Conservation (phyloP, 768 basidiomycete genomes). For the Tylopilus sp. region DNA sequence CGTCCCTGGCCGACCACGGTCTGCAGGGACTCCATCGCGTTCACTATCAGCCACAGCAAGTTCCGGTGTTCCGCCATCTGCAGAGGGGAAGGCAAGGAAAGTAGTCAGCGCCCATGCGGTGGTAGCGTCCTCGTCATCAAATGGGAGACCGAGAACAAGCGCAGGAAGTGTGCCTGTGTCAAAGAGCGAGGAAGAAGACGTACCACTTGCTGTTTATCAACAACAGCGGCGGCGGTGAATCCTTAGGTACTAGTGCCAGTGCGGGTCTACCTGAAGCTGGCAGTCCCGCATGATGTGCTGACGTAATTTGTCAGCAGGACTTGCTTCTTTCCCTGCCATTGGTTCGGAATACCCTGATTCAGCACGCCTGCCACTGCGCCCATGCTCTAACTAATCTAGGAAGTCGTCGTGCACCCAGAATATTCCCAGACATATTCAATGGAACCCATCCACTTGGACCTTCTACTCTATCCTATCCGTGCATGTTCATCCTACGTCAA, state of each 20-base stretch:
- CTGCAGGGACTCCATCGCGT: constrained; percentile 50
- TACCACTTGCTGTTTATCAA: constrained; percentile 77
- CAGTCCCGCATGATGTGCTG: constrained; percentile 1
- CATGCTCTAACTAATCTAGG: constrained; percentile 24
- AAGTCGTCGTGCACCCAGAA: constrained; percentile 22
- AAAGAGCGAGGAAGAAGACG: constrained; percentile 67
- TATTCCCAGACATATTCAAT: constrained; percentile 22
- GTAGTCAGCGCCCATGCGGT: constrained; percentile 63
- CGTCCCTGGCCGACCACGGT: constrained; percentile 18
- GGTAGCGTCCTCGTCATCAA: constrained; percentile 23
- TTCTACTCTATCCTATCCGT: constrained; percentile 22
- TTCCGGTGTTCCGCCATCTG: constrained; percentile 34
- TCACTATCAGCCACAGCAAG: constrained; percentile 69
- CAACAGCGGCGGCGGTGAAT: constrained; percentile 59
- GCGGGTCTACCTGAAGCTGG: background rate
- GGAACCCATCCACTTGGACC: constrained; percentile 18
- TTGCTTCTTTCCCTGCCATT: background rate
- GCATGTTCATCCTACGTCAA: constrained; percentile 22
- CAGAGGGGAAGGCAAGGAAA: constrained; percentile 59
- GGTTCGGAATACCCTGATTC: constrained; percentile 6
- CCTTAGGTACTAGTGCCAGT: constrained; percentile 7
- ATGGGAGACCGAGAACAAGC: constrained; percentile 42
- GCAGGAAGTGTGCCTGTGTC: constrained; percentile 31
- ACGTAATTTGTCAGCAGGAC: constrained; percentile 7
- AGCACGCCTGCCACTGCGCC: background rate